Conservation (phyloP, 176 grass and related monocot genomes). For the Eragrostis curvula region DNA sequence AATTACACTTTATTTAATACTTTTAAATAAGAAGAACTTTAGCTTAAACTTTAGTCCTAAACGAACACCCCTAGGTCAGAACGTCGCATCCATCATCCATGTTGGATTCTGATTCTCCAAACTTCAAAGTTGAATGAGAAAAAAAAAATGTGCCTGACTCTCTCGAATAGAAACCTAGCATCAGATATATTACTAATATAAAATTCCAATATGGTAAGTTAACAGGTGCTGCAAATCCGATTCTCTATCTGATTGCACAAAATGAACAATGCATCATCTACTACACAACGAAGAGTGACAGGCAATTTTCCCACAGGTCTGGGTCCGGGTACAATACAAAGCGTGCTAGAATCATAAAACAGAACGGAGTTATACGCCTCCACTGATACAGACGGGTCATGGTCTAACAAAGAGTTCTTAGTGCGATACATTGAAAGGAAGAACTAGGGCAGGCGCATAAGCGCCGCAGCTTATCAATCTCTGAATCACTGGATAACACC, state of each 20-base stretch:
- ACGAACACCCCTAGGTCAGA: too few species aligned
- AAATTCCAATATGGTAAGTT: not conserved
- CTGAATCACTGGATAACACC: not conserved
- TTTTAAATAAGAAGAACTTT: too few species aligned
- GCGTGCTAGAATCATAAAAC: constrained; percentile 23
- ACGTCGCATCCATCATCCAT: not conserved
- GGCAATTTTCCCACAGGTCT: not conserved
- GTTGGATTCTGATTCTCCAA: not conserved
- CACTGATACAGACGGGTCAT: constrained; percentile 17
- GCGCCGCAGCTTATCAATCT: not conserved
- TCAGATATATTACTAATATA: not conserved
- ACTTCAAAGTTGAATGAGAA: not conserved
- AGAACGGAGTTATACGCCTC: not conserved
- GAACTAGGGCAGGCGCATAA: not conserved
- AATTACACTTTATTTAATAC: too few species aligned
- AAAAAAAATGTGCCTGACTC: not conserved
- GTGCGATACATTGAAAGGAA: constrained; percentile 2
- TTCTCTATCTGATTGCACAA: constrained; percentile 22
- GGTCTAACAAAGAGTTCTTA: constrained; percentile 43
- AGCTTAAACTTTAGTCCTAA: too few species aligned
- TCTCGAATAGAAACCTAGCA: not conserved
- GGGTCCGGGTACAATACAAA: constrained; percentile 30
- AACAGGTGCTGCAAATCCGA: not conserved
- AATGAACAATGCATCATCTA: not conserved
- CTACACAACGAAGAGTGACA: not conserved